These are phyloP conservation scores for Flaveria ramosissima DNA, from an alignment of 129 eudicot genomes.

Conservation along the genomic window DNA sequence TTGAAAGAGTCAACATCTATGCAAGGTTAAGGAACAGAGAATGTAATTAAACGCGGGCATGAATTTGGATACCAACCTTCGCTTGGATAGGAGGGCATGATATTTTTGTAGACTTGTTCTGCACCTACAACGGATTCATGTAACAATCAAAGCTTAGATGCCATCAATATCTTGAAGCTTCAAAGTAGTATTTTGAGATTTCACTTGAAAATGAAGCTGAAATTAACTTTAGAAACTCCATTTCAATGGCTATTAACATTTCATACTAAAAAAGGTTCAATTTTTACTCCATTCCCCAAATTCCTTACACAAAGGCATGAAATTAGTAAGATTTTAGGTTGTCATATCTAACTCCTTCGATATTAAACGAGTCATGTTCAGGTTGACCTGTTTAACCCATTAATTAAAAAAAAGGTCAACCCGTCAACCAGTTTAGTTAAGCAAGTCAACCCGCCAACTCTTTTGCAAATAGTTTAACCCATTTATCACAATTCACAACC, in stretches of 20 bases:
- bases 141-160: neutral
- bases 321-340: too few relatives aligned
- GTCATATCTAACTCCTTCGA: too few relatives aligned
- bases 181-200: neutral
- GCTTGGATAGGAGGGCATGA: slow-evolving; percentile 52
- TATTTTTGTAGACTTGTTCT: slow-evolving; percentile 53
- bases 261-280: neutral
- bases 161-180: neutral
- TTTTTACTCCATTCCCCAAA: neutral
- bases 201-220: neutral
- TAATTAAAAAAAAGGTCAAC: too few relatives aligned
- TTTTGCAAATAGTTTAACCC: too few relatives aligned
- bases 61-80: slow-evolving; percentile 51
- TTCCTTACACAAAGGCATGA: neutral
- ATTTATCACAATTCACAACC: too few relatives aligned
- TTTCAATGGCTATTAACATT: neutral
- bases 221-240: neutral
- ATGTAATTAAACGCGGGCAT: neutral
- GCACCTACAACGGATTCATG: slow-evolving; percentile 36
- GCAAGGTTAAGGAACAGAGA: slow-evolving; percentile 5
- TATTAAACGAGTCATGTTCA: too few relatives aligned
- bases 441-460: too few relatives aligned
- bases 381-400: too few relatives aligned
- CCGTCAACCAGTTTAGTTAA: too few relatives aligned
- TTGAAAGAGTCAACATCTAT: slow-evolving; percentile 9